Percentiles rank a stretch among this genome's conserved stretches.
Conservation (phyloP, 495 filamentous ascomycete species). For the Cetradonia linearis region DNA sequence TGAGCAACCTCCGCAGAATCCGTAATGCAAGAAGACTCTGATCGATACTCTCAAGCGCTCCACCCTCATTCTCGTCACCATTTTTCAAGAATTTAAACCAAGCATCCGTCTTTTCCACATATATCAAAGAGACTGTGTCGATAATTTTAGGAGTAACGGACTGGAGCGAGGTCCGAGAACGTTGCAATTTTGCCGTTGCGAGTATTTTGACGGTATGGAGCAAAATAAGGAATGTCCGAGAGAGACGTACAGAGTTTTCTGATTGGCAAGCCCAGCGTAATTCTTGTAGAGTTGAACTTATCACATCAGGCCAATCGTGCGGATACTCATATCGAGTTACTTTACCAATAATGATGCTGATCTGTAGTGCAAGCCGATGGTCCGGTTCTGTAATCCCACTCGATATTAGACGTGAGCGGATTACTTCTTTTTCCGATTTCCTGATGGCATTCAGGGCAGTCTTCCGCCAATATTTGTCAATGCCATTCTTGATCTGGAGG, state of each 20-base stretch:
- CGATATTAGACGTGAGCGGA: constrained; percentile 62
- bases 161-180: constrained; percentile 61
- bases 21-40: constrained; percentile 72
- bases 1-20: constrained; percentile 65
- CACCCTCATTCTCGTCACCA: constrained; percentile 45
- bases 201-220: constrained; percentile 85
- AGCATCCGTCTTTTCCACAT: constrained; percentile 56
- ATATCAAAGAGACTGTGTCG: constrained; percentile 63
- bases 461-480: constrained; percentile 87
- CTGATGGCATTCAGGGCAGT: constrained; percentile 57
- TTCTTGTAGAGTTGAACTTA: constrained; percentile 6
- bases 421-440: constrained; percentile 61
- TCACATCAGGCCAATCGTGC: constrained; percentile 50
- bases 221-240: constrained; percentile 63
- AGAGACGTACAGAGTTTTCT: neutral
- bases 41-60: constrained; percentile 51
- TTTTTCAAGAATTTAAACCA: constrained; percentile 56
- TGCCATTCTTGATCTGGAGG: constrained; percentile 90
- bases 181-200: constrained; percentile 61
- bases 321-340: constrained; percentile 84
- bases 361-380: constrained; percentile 65
- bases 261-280: neutral
- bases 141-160: constrained; percentile 70
- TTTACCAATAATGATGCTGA: constrained; percentile 78
- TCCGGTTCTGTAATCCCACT: constrained; percentile 65